phyloP scores from a whole-genome alignment of 148 eudicot genomes.

The Vaccinium corymbosum region DNA sequence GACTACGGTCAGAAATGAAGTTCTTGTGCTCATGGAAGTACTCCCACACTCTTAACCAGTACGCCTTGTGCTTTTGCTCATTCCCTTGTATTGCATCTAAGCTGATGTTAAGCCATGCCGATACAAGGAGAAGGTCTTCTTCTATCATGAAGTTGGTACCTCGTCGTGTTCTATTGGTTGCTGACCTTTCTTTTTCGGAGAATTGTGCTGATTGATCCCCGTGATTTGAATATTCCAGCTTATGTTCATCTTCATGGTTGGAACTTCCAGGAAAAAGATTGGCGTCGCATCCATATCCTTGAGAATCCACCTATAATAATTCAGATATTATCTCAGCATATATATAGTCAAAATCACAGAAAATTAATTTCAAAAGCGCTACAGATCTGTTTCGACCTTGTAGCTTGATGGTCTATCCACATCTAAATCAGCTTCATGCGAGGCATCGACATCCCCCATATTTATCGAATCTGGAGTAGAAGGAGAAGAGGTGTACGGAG shows the following conservation, averaged over 20 bases:
- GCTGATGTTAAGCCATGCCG: neutral
- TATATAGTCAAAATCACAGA: neutral
- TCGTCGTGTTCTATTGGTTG: neutral
- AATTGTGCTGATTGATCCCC: neutral
- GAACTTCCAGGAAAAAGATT: neutral
- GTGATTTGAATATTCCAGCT: neutral
- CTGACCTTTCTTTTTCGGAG: neutral
- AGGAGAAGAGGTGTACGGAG: neutral
- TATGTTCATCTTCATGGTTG: conserved; percentile 3
- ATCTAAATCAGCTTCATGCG: neutral
- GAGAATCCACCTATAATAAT: neutral
- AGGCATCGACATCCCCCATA: neutral
- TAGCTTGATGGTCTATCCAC: neutral
- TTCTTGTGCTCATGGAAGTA: neutral
- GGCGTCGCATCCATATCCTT: neutral
- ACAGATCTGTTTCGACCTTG: neutral
- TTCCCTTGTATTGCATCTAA: neutral
- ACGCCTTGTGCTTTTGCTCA: neutral
- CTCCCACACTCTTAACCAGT: neutral
- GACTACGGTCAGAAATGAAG: neutral
- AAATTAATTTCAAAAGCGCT: neutral
- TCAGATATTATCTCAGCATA: neutral
- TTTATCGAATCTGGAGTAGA: neutral
- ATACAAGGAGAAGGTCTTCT: conserved; percentile 2
- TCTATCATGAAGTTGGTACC: neutral